A percentile compares a stretch with the other conserved stretches of the same genome.
Conservation (phyloP, 208 protist species). For the Trypanosoma scelopori region DNA sequence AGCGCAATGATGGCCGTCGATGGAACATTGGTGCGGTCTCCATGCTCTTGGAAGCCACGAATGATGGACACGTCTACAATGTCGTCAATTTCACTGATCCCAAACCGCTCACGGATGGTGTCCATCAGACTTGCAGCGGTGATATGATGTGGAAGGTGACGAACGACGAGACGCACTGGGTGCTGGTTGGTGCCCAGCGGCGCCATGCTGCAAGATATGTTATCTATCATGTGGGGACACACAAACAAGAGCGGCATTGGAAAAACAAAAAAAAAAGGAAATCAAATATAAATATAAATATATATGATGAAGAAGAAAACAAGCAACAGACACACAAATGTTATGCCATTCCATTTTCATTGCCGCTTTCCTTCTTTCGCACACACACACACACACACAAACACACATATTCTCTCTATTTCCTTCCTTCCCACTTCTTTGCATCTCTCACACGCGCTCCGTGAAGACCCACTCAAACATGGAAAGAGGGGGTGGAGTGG, state of each 20-base stretch:
- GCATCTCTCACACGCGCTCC: too few relatives aligned
- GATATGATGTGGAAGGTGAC: constrained; percentile 21
- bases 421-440: too few relatives aligned
- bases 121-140: not conserved
- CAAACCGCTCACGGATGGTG: not conserved
- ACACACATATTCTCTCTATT: too few relatives aligned
- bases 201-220: constrained; percentile 1
- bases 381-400: constrained; percentile 9
- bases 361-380: not conserved
- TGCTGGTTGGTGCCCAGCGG: not conserved
- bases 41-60: not conserved
- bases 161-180: constrained; percentile 16
- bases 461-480: constrained; percentile 7
- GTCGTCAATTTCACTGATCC: not conserved
- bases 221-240: not conserved
- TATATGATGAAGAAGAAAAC: not conserved
- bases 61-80: constrained; percentile 5
- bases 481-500: not conserved
- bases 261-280: constrained; percentile 9
- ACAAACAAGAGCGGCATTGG: not conserved
- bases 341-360: not conserved
- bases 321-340: not conserved
- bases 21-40: not conserved
- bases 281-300: too few relatives aligned
- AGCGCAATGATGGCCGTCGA: constrained; percentile 13